A percentile compares a stretch with the other conserved stretches of the same genome.
phyloP scores from a whole-genome alignment of 441 rosid genomes.

The Pelargonium fulgidum region DNA sequence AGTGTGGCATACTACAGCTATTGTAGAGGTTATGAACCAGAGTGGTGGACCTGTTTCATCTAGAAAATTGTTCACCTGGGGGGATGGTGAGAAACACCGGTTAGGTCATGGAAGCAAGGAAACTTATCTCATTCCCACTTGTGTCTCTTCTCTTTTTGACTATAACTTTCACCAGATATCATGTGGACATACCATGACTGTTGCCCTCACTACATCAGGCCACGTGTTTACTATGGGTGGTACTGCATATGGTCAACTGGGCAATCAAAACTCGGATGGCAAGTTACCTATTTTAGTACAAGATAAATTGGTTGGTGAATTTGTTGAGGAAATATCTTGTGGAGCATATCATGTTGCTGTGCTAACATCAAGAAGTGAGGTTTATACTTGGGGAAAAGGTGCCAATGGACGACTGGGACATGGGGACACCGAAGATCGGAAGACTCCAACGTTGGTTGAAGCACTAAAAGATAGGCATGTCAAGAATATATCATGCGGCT shows the following conservation, averaged over 20 bases:
- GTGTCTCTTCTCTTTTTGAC: constrained; percentile 92
- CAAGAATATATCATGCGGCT: constrained; percentile 79
- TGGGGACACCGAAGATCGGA: constrained; percentile 81
- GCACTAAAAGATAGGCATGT: constrained; percentile 94
- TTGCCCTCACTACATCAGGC: constrained; percentile 79
- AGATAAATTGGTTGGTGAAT: constrained; percentile 75
- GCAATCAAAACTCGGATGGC: constrained; percentile 78
- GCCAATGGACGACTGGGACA: constrained; percentile 95
- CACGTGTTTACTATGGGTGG: constrained; percentile 87
- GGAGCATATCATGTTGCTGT: constrained; percentile 96
- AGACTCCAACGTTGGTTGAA: constrained; percentile 70
- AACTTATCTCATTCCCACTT: constrained; percentile 78
- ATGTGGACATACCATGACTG: constrained; percentile 85
- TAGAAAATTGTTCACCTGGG: constrained; percentile 97
- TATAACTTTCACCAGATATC: constrained; percentile 87
- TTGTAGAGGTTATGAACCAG: constrained; percentile 92
- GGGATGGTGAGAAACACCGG: constrained; percentile 89
- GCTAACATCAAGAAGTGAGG: constrained; percentile 82
- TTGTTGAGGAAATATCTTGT: constrained; percentile 85
- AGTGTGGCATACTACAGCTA: constrained; percentile 97
- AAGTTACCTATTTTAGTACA: constrained; percentile 73
- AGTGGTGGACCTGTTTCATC: constrained; percentile 78
- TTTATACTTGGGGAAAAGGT: constrained; percentile 96
- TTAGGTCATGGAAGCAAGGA: constrained; percentile 95
- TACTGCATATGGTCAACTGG: constrained; percentile 91